phyloP scores from a whole-genome alignment of 2,329 filamentous ascomycete species.

The Ceratocystis diversiconidia region DNA sequence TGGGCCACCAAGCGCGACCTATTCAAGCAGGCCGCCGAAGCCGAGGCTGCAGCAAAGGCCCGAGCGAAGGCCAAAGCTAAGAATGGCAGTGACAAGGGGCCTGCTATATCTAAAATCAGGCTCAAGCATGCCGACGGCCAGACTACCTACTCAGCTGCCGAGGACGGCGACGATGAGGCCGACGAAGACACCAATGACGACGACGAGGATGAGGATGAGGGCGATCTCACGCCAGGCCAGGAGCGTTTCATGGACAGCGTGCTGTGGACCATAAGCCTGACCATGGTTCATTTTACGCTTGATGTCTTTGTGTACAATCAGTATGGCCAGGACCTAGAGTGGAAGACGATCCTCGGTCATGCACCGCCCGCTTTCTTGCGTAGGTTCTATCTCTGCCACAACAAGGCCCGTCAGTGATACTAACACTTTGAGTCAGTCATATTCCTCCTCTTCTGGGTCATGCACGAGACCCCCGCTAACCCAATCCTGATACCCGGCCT shows the following conservation, averaged over 20 bases:
- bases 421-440: conserved; percentile 32
- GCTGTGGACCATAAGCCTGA: conserved; percentile 47
- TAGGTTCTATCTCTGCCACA: not conserved
- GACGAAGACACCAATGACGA: conserved; percentile 22
- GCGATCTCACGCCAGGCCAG: conserved; percentile 29
- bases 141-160: conserved; percentile 20
- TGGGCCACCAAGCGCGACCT: conserved; percentile 52
- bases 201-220: conserved; percentile 24
- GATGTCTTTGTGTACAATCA: conserved; percentile 69
- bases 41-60: conserved; percentile 24
- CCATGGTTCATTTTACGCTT: conserved; percentile 62
- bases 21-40: conserved; percentile 35
- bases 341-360: conserved; percentile 39
- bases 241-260: conserved; percentile 42
- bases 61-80: conserved; percentile 23
- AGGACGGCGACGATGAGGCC: conserved; percentile 25
- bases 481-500: conserved; percentile 37
- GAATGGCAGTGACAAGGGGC: conserved; percentile 22
- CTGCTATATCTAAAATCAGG: conserved; percentile 13
- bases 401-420: not conserved
- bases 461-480: conserved; percentile 40
- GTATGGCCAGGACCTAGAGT: conserved; percentile 53
- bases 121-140: conserved; percentile 16
- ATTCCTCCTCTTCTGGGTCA: conserved; percentile 38
- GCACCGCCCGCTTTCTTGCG: conserved; percentile 31